Percentiles rank a stretch among this genome's conserved stretches.
Evolutionary conservation across 2,329 filamentous ascomycete genomes (phyloP).

Genomic region (Neurospora sp.): DNA sequence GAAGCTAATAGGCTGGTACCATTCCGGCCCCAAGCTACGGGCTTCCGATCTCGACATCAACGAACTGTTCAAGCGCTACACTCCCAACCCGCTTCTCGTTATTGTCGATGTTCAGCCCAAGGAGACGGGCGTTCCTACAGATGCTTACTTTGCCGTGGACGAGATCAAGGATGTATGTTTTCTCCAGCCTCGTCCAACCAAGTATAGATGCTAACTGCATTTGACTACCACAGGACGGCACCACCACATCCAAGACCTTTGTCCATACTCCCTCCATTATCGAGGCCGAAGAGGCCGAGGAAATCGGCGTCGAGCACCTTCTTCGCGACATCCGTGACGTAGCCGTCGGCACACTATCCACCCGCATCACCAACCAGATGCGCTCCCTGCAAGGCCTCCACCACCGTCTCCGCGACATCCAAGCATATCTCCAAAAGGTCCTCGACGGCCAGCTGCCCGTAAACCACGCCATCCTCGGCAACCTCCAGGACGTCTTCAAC

Average conservation of each 20-base stretch:
- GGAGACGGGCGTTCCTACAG: slow-evolving; percentile 93
- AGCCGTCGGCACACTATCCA: slow-evolving; percentile 91
- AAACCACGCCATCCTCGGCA: slow-evolving; percentile 94
- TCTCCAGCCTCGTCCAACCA: neutral
- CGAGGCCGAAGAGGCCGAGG: slow-evolving; percentile 96
- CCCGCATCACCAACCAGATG: slow-evolving; percentile 92
- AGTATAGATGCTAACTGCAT: neutral
- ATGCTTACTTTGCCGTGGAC: slow-evolving; percentile 98
- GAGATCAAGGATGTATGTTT: slow-evolving; percentile 93
- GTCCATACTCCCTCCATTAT: slow-evolving; percentile 98
- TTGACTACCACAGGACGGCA: slow-evolving; percentile 65
- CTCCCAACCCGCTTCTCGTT: slow-evolving; percentile 87
- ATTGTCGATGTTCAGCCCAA: slow-evolving; percentile 99
- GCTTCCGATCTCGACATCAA: slow-evolving; percentile 98
- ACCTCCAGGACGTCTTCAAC: slow-evolving; percentile 99
- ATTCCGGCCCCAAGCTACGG: slow-evolving; percentile 92
- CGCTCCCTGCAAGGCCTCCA: slow-evolving; percentile 96
- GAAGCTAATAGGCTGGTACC: slow-evolving; percentile 99
- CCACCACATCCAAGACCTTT: slow-evolving; percentile 92
- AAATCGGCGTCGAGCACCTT: slow-evolving; percentile 96
- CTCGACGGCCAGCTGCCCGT: slow-evolving; percentile 86
- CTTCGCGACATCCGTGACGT: slow-evolving; percentile 97
- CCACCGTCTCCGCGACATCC: slow-evolving; percentile 88
- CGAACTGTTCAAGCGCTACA: slow-evolving; percentile 98
- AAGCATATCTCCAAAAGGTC: slow-evolving; percentile 90